Percentiles rank a stretch among this genome's conserved stretches.
These are phyloP conservation scores for Neonectria sp. DNA, from an alignment of 2,329 filamentous ascomycete genomes.

Conservation along the genomic window DNA sequence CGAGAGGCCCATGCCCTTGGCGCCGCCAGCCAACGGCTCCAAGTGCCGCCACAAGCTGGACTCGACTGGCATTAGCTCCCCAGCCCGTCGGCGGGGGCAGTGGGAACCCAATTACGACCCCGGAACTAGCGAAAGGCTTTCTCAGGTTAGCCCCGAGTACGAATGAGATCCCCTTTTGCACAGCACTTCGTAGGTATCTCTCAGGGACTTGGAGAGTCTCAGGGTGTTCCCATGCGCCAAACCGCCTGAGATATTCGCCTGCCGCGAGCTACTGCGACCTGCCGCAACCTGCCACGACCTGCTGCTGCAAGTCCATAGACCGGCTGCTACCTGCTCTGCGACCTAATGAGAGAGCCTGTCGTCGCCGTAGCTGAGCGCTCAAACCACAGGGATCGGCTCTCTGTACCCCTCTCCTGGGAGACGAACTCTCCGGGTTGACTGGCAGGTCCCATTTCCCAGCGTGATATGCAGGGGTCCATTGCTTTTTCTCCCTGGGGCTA, in stretches of 20 bases:
- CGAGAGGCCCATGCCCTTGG: slow-evolving; percentile 29
- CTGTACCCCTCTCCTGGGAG: slow-evolving; percentile 2
- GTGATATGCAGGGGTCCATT: slow-evolving; percentile 18
- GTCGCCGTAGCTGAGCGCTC: background rate
- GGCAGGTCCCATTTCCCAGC: slow-evolving; percentile 25
- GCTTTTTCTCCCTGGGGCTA: slow-evolving; percentile 24
- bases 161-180: background rate
- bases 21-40: slow-evolving; percentile 26
- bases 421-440: slow-evolving; percentile 12
- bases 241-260: background rate
- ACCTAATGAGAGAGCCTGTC: background rate
- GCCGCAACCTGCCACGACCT: background rate
- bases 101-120: slow-evolving; percentile 24
- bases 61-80: slow-evolving; percentile 27
- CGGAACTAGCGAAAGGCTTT: slow-evolving; percentile 19
- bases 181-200: background rate
- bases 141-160: slow-evolving; percentile 6
- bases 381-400: slow-evolving; percentile 10
- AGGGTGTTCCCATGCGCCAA: background rate
- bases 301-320: background rate
- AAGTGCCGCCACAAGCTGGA: slow-evolving; percentile 41
- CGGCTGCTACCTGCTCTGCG: background rate
- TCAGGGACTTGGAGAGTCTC: background rate
- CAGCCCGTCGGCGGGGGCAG: slow-evolving; percentile 28
- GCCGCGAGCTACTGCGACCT: background rate